Conservation (phyloP, 495 filamentous ascomycete species). For the Letharia lupina region DNA sequence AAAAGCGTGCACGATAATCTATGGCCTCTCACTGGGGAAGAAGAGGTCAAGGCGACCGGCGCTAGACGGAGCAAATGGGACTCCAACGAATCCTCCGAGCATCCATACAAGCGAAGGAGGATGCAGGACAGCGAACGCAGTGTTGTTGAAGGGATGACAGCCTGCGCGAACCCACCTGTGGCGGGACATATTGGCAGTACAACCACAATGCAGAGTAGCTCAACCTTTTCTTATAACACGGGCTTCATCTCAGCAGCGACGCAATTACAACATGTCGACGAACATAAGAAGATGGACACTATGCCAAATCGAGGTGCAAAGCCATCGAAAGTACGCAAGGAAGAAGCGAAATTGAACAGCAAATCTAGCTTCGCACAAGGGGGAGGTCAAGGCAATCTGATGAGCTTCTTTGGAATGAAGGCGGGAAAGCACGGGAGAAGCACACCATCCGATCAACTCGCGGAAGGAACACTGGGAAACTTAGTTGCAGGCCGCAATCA, state of each 20-base stretch:
- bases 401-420: slow-evolving; percentile 5
- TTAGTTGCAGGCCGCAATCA: not conserved
- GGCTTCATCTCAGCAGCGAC: slow-evolving; percentile 23
- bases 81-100: slow-evolving; percentile 21
- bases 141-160: not conserved
- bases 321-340: not conserved
- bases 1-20: slow-evolving; percentile 51
- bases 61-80: slow-evolving; percentile 32
- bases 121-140: slow-evolving; percentile 8
- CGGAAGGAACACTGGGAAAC: slow-evolving; percentile 15
- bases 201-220: slow-evolving; percentile 28
- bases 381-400: not conserved
- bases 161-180: not conserved
- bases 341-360: not conserved
- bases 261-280: slow-evolving; percentile 18
- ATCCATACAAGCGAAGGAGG: slow-evolving; percentile 27
- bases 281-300: not conserved
- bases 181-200: slow-evolving; percentile 8
- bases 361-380: not conserved
- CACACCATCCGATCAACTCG: not conserved
- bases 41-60: slow-evolving; percentile 35
- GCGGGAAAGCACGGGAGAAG: not conserved
- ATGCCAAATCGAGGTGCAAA: not conserved
- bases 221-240: slow-evolving; percentile 23
- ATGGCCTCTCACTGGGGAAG: slow-evolving; percentile 54